Base-by-base conservation (phyloP, 176 grass and related monocot genomes). In the Dendrocalamus sinicus region DNA sequence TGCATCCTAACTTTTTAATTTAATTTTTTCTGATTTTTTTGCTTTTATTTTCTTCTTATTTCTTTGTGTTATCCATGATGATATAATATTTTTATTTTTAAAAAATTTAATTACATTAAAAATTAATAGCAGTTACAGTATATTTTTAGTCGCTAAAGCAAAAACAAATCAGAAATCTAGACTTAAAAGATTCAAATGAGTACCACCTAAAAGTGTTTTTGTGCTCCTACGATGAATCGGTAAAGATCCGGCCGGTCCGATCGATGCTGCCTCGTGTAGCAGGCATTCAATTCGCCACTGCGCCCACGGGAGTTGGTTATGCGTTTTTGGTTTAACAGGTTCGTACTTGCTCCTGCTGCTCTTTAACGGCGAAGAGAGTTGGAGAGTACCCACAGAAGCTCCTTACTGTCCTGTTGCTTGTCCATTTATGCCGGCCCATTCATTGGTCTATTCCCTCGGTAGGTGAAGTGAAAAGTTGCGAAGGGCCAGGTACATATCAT, bases 361-460 rank as follows among this genome's bases (percentile, higher is more conserved):
- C 75, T 61, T 35, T 35, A 15, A 26, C 12, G 69, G 1, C 11
- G 64, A 53, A 12, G 20, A 45, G 37, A n/a, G 12, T 20, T 1
- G 46, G 44, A 10, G 44, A 41, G 77, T 14, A 79, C 73, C 67
- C 8, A 13, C 7, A 46, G 81, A 85, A 89, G 68, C 68, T 84
- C 79, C 87, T 54, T 44, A 16, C 55, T 20, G 67, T 58, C 62
- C 37, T 20, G 35, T 24, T 3, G 63, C 32, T 60, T 44, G 80
- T 62, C 43, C 20, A 61, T 19, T 32, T 43, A 43, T 46, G 19
- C 48, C 71, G 7, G 67, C 12, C 66, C 39, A 79, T 73, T 89
- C 39, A 89, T 17, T 30, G 81, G 52, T 3, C 26, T 83, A 67
- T 58, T 68, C 53, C 86, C 55, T 8, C 28, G 70, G 69, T 84